Conservation (phyloP, 176 grass and related monocot genomes). For the Melocanna baccifera region DNA sequence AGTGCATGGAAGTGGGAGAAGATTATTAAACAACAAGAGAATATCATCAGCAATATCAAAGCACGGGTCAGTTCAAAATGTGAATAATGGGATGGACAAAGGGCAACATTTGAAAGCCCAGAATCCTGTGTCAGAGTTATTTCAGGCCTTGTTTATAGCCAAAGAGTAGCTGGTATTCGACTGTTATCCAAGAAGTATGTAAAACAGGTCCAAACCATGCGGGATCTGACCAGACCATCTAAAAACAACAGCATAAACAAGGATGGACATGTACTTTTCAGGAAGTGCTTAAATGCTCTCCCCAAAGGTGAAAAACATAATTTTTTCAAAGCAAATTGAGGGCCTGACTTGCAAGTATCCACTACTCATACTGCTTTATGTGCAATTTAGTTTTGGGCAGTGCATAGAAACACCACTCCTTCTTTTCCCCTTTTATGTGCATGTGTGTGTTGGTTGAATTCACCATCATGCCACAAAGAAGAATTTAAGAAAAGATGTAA, state of each 20-base stretch:
- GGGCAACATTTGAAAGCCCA: not conserved
- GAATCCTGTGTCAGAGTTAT: not conserved
- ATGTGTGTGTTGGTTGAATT: not conserved
- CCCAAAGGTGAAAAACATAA: too few relatives aligned
- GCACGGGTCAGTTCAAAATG: not conserved
- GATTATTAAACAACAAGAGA: conserved; percentile 1
- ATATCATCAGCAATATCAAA: conserved; percentile 13
- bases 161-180: not conserved
- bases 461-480: conserved; percentile 17
- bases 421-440: not conserved
- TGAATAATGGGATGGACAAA: not conserved
- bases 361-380: not conserved
- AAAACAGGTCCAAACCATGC: conserved; percentile 1
- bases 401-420: not conserved
- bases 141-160: not conserved
- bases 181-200: not conserved
- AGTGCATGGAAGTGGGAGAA: conserved; percentile 6
- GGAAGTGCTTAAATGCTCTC: not conserved
- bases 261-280: not conserved
- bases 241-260: conserved; percentile 18
- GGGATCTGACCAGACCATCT: conserved; percentile 1
- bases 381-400: conserved; percentile 23
- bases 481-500: conserved; percentile 15
- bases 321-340: not conserved
- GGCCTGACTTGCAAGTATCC: not conserved